Evolutionary conservation across 306 rosid species (phyloP), one percentile per base, ranked within the genome.

Genomic region (Cicer cuneatum): DNA sequence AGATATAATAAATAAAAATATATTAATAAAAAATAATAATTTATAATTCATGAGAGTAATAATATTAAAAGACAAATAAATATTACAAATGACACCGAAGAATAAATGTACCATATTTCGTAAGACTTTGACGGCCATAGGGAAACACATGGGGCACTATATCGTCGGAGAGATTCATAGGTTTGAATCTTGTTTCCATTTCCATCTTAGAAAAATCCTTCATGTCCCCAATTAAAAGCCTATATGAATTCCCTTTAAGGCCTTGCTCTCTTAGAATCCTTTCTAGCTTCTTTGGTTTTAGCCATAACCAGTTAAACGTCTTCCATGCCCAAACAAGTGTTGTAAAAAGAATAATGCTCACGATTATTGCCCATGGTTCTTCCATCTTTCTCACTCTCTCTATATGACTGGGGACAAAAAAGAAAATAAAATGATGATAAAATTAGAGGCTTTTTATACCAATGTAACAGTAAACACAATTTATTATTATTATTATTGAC

Each of bases 251-350:
- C 0, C 86, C 92, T 0, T 33, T 1, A 16, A 86, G 53, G 8
- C 92, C 87, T 81, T 87, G 89, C 10, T 80, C 47, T 73, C 87
- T 82, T 8, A 87, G 73, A 1, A 40, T 8, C 38, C 42, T 80
- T 52, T 90, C 95, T 0, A 87, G 66, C 24, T 41, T 80, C 73
- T 82, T 89, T 0, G 94, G 94, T 24, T 35, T 77, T 7, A 89
- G 13, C 92, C 96, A 90, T 7, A 85, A 16, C 89, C 73, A 66
- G 8, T 76, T 74, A 51, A 86, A 10, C 59, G 64, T 38, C 16
- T 24, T 86, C 96, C 94, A 85, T 65, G 35, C 61, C 11, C 61
- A 54, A 19, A 0, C 4, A 19, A 54, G 61, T 19, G 33, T 54
- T 12, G 8, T 9, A 11, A 54, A 0, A 18, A 18, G 19, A 18